Conservation (phyloP, 2,329 filamentous ascomycete species). For the Colletotrichum sp. region DNA sequence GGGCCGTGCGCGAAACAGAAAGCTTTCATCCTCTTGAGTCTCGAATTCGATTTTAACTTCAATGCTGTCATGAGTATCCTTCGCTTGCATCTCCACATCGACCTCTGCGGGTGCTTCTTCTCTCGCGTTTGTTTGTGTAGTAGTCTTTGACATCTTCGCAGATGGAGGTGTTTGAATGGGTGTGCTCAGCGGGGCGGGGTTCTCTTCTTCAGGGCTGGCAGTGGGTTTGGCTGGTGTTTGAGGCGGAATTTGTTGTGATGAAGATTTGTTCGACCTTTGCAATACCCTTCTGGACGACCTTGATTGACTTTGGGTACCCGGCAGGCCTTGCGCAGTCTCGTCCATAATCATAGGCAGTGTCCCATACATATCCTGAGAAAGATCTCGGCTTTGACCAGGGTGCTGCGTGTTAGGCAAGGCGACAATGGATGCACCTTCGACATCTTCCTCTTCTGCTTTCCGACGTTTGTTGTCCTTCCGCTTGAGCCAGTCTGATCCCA, state of each 20-base stretch:
- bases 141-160: not conserved
- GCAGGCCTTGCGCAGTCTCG: not conserved
- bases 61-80: not conserved
- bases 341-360: not conserved
- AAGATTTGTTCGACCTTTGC: not conserved
- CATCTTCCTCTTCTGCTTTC: not conserved
- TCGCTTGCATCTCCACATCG: not conserved
- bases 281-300: not conserved
- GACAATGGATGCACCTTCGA: not conserved
- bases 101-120: not conserved
- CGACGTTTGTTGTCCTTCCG: slow-evolving; percentile 32
- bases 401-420: not conserved
- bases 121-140: not conserved
- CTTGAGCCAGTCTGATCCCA: slow-evolving; percentile 36
- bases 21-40: slow-evolving; percentile 38
- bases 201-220: not conserved
- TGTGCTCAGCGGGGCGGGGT: not conserved
- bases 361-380: not conserved
- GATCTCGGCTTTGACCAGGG: not conserved
- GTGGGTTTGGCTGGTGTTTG: not conserved
- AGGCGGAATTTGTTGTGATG: not conserved
- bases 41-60: slow-evolving; percentile 11
- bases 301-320: not conserved
- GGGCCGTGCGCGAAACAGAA: slow-evolving; percentile 31
- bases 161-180: slow-evolving; percentile 14